Evolutionary conservation across 2,329 filamentous ascomycete genomes (phyloP).

Genomic region (Hypoxylon sp.): DNA sequence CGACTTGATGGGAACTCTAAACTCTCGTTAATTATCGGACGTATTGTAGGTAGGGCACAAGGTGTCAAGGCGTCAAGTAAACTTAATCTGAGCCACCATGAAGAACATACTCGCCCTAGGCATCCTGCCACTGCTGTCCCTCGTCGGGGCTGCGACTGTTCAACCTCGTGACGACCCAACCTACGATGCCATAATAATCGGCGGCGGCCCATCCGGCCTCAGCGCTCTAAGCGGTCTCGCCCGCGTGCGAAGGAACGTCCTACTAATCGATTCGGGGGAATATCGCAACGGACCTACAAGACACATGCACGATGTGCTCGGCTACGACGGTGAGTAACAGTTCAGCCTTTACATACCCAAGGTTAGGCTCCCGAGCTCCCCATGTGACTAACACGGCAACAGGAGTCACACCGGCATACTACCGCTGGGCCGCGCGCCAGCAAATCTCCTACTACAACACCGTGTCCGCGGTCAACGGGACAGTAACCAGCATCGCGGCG

Average conservation of each 20-base stretch:
- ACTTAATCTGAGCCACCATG: conserved; percentile 28
- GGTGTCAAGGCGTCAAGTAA: conserved; percentile 23
- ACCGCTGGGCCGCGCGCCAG: conserved; percentile 67
- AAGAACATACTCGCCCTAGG: conserved; percentile 38
- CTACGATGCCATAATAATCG: conserved; percentile 71
- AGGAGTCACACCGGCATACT: conserved; percentile 70
- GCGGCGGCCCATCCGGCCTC: conserved; percentile 71
- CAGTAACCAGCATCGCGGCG: conserved; percentile 61
- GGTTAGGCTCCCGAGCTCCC: neutral
- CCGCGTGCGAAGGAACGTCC: conserved; percentile 67
- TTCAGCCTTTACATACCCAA: neutral
- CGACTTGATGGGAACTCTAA: neutral
- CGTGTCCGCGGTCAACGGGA: conserved; percentile 66
- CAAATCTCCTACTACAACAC: conserved; percentile 68
- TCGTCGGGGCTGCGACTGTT: conserved; percentile 31
- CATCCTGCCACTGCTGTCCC: conserved; percentile 37
- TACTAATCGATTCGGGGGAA: conserved; percentile 70
- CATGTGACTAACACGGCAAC: conserved; percentile 19
- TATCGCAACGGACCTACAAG: conserved; percentile 71
- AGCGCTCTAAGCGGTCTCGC: conserved; percentile 70
- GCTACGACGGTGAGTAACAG: conserved; percentile 66
- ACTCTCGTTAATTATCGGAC: neutral
- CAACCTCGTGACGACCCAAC: conserved; percentile 22
- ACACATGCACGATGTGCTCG: conserved; percentile 73
- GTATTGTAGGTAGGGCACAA: conserved; percentile 15